Evolutionary conservation across 495 filamentous ascomycete genomes (phyloP), one percentile per base, ranked within the genome.

Genomic region (Filosporella fistucella): DNA sequence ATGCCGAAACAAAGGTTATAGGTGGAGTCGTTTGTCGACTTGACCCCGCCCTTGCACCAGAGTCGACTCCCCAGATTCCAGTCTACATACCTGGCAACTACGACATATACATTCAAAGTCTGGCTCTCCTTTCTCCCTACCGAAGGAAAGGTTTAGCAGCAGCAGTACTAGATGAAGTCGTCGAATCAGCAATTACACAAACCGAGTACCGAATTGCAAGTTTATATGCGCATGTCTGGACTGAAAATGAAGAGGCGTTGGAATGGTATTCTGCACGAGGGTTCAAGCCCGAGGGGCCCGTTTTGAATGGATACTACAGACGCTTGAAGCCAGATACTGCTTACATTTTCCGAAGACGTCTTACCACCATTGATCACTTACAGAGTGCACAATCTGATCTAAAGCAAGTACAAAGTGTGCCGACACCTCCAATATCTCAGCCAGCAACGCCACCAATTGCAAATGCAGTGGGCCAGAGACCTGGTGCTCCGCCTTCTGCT

Each of bases 161-260:
- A 13, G 79, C 84, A 11, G 71, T 93, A 4, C 71, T 97, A 12
- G 57, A 75, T 61, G 63, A 72, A 56, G 54, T 94, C 46, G 60
- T 80, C 23, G 62, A 62, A 3, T 61, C 64, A 48, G 68, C 66
- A 16, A 44, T 57, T 42, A 20, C 63, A 29, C 53, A 62, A 47
- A 11, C 16, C 23, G 45, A 45, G 14, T 20, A 44, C 18, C 14
- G 58, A 60, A 33, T 63, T 53, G 3, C 66, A 67, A 16, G 74
- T 46, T 50, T 89, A 10, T 90, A 87, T 43, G 93, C 93, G 12
- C 93, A 98, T 68, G 93, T 97, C 2, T 96, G 95, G 84, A 88
- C 93, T 50, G 81, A 84, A 48, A 97, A 98, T 60, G 75, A 78
- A 10, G 93, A 95, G 33, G 93, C 78, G 0, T 63, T 94, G 60